phyloP scores from a whole-genome alignment of 2,329 filamentous ascomycete genomes.

The Aspergillus sp. region DNA sequence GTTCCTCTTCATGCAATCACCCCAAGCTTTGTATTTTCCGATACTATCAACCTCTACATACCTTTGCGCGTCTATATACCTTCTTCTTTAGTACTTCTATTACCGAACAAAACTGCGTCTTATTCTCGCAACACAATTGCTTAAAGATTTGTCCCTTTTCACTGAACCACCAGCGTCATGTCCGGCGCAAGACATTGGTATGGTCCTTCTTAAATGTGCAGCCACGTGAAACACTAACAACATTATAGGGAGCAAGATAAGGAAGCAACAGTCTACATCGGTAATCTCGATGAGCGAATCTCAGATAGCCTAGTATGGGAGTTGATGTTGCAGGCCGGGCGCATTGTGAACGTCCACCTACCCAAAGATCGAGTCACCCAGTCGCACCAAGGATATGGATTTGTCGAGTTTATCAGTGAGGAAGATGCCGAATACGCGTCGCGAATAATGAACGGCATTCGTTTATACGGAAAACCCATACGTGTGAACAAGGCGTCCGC shows the following conservation, averaged over 20 bases:
- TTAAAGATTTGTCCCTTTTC: background rate
- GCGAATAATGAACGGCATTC: slow-evolving; percentile 92
- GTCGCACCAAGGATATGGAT: slow-evolving; percentile 94
- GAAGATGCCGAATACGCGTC: slow-evolving; percentile 95
- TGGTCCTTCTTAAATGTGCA: slow-evolving; percentile 1
- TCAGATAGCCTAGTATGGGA: slow-evolving; percentile 89
- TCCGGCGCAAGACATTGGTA: slow-evolving; percentile 71
- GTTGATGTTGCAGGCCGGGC: slow-evolving; percentile 94
- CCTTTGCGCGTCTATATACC: background rate
- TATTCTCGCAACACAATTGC: background rate
- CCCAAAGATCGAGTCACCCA: slow-evolving; percentile 97
- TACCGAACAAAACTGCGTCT: background rate
- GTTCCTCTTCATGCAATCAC: background rate
- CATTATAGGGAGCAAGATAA: slow-evolving; percentile 85
- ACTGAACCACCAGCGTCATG: slow-evolving; percentile 42
- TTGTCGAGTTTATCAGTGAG: slow-evolving; percentile 95
- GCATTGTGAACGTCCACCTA: slow-evolving; percentile 95
- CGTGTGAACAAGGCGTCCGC: slow-evolving; percentile 91
- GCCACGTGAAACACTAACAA: slow-evolving; percentile 10
- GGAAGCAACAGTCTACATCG: slow-evolving; percentile 95
- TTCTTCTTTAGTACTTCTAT: background rate
- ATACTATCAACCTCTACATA: no score
- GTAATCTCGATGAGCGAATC: slow-evolving; percentile 95
- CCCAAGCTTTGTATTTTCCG: background rate
- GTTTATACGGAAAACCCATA: slow-evolving; percentile 87